Conservation (phyloP, 2,329 filamentous ascomycete species). For the Esteya vermicola region DNA sequence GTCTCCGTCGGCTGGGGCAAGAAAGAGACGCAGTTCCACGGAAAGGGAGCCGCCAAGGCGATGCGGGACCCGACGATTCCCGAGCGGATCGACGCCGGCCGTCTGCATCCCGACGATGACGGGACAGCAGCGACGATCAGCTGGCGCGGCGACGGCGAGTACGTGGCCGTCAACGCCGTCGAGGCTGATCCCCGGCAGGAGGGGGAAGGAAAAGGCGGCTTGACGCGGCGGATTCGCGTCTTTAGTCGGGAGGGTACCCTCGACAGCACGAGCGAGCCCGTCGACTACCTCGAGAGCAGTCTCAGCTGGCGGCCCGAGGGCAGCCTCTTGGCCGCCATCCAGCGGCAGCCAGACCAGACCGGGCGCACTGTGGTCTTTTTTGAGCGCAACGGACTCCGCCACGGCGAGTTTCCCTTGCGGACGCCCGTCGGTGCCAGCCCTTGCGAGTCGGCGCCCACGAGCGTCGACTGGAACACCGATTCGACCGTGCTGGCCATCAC, state of each 20-base stretch:
- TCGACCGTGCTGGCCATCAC: conserved; percentile 81
- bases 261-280: conserved; percentile 88
- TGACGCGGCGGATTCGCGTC: conserved; percentile 68
- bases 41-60: conserved; percentile 73
- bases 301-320: conserved; percentile 87
- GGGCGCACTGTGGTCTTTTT: conserved; percentile 77
- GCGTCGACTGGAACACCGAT: conserved; percentile 77
- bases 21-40: conserved; percentile 94
- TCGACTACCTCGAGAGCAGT: conserved; percentile 76
- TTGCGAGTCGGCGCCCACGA: conserved; percentile 35
- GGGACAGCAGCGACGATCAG: conserved; percentile 52
- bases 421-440: conserved; percentile 8
- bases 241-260: conserved; percentile 83
- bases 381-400: conserved; percentile 91
- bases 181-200: no score
- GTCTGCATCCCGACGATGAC: conserved; percentile 62
- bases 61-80: conserved; percentile 89
- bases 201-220: conserved; percentile 10
- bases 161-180: conserved; percentile 73
- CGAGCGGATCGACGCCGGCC: conserved; percentile 76
- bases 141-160: conserved; percentile 91
- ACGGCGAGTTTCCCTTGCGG: conserved; percentile 81
- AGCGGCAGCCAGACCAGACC: conserved; percentile 19
- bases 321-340: conserved; percentile 79
- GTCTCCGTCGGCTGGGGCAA: conserved; percentile 98